Evolutionary conservation across 495 filamentous ascomycete genomes (phyloP).

Genomic region (Hypoxylon fuscum): DNA sequence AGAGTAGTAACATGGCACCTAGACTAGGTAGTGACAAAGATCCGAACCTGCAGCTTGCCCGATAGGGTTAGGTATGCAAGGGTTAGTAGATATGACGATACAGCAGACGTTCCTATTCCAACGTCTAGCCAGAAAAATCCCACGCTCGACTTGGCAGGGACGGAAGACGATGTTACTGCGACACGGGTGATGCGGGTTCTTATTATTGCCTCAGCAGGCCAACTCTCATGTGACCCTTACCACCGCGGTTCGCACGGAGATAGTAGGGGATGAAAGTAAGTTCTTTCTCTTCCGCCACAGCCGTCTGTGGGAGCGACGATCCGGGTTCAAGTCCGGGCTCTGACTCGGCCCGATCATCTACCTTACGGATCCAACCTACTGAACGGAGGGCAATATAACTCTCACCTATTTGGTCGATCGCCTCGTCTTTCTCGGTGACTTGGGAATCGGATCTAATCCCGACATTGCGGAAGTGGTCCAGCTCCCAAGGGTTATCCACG

Average conservation of each 20-base stretch:
- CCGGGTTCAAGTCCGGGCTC: constrained; percentile 40
- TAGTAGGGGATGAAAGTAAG: constrained; percentile 61
- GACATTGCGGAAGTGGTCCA: constrained; percentile 64
- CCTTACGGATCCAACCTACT: constrained; percentile 38
- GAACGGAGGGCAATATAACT: constrained; percentile 46
- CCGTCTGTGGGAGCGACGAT: constrained; percentile 33
- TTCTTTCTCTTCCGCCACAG: constrained; percentile 37
- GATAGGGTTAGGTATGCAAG: constrained; percentile 30
- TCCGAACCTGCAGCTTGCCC: constrained; percentile 34
- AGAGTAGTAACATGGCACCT: constrained; percentile 26
- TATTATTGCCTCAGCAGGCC: constrained; percentile 42
- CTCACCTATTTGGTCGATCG: constrained; percentile 44
- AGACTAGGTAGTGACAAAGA: constrained; percentile 30
- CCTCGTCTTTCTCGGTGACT: constrained; percentile 46
- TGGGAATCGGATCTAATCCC: constrained; percentile 48
- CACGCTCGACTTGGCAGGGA: constrained; percentile 21
- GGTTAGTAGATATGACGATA: constrained; percentile 20
- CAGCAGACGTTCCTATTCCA: constrained; percentile 25
- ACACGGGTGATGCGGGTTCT: constrained; percentile 17
- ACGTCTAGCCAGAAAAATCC: constrained; percentile 23
- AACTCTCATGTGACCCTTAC: constrained; percentile 62
- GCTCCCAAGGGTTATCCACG: constrained; percentile 65
- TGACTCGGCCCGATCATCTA: constrained; percentile 36
- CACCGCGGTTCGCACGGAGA: constrained; percentile 61
- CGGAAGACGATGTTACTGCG: constrained; percentile 30